Conservation (phyloP, 2,329 filamentous ascomycete species). For the Xylaria sp. region DNA sequence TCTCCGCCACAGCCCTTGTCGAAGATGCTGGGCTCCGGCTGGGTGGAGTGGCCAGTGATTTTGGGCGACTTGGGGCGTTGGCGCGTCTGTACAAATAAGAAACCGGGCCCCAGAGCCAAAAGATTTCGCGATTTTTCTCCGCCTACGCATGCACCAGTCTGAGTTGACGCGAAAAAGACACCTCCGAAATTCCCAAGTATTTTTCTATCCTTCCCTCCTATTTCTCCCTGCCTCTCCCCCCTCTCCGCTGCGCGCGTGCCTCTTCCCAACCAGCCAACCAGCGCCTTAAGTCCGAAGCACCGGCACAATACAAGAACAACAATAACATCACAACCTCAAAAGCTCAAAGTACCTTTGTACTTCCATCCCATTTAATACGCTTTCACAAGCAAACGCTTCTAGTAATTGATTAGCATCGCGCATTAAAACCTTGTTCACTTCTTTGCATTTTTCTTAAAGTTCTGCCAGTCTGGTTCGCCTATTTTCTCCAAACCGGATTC, state of each 20-base stretch:
- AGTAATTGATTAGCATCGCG: constrained; percentile 38
- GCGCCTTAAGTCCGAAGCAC: constrained; percentile 47
- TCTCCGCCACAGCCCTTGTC: constrained; percentile 40
- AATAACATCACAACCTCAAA: constrained; percentile 37
- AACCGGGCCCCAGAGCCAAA: constrained; percentile 54
- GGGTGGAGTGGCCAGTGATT: constrained; percentile 47
- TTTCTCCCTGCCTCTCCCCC: constrained; percentile 48
- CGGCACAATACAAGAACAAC: constrained; percentile 36
- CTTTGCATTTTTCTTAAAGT: constrained; percentile 29
- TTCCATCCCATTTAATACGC: constrained; percentile 38
- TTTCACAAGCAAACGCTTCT: constrained; percentile 35
- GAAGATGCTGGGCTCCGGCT: constrained; percentile 36
- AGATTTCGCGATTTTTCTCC: constrained; percentile 52
- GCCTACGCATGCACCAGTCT: constrained; percentile 40
- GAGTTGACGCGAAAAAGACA: constrained; percentile 48
- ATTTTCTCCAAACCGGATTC: constrained; percentile 44
- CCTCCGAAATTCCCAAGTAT: constrained; percentile 51
- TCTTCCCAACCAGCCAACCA: constrained; percentile 34
- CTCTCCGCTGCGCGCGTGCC: constrained; percentile 39
- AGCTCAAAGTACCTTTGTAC: constrained; percentile 41
- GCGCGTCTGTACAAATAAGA: constrained; percentile 58
- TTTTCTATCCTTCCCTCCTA: constrained; percentile 52
- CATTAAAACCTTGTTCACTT: constrained; percentile 28
- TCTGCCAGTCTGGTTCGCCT: constrained; percentile 41
- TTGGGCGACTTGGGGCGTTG: constrained; percentile 43